Conservation (phyloP, 139 green algal species). For the Medakamo hakoo region DNA sequence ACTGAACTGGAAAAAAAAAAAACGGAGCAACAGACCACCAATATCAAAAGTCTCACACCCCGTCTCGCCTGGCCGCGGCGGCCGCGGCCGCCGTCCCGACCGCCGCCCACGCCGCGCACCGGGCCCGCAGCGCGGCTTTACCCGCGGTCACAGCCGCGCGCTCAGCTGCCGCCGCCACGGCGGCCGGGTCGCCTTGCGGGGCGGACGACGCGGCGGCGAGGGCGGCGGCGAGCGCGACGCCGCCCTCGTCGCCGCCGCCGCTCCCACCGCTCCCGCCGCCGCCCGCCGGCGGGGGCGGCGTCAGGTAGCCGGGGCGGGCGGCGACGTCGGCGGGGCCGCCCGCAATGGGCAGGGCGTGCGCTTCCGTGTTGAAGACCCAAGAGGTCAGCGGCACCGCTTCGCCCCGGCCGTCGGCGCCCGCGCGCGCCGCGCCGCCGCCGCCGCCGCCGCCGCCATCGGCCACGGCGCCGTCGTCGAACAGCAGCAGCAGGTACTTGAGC, state of each 20-base stretch:
- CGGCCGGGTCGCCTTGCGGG: not conserved
- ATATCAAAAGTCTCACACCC: no score
- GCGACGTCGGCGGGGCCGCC: conserved; percentile 6
- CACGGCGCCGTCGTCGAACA: conserved; percentile 24
- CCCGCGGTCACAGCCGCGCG: no score
- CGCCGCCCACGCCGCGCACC: not conserved
- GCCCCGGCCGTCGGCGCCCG: not conserved
- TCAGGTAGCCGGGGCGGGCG: not conserved
- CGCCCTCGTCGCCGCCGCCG: no score
- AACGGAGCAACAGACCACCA: no score
- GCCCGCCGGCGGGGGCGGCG: no score
- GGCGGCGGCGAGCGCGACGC: no score
- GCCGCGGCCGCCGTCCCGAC: not conserved
- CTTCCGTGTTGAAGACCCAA: conserved; percentile 82
- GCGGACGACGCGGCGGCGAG: no score
- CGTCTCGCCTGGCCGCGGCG: no score
- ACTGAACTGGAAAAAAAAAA: no score
- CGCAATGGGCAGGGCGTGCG: conserved; percentile 54
- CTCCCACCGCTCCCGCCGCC: no score
- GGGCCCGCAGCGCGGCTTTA: not conserved
- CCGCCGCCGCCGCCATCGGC: not conserved
- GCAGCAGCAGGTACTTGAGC: conserved; percentile 75
- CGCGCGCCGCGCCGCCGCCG: not conserved
- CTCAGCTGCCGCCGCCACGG: not conserved
- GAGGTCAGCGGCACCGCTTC: conserved; percentile 40